Evolutionary conservation across 2,329 filamentous ascomycete genomes (phyloP), one percentile per base, ranked within the genome.

Genomic region (Emergomyces pasteurianus): DNA sequence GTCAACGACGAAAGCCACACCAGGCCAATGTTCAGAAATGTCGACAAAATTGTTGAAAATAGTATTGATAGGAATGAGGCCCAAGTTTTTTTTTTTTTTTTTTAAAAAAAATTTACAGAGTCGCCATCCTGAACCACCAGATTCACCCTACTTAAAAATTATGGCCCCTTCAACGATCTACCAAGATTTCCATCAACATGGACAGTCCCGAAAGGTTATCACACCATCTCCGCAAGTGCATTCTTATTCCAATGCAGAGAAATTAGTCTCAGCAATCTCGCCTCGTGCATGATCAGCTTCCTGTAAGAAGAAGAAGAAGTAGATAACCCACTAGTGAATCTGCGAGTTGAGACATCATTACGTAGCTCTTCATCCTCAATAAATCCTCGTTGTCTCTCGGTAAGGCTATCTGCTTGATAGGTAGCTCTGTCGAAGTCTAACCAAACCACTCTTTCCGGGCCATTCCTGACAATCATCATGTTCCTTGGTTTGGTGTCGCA

Each of bases 401-500:
- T 62, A 31, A 62, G 38, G 38, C 36, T 28, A 43, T 55, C 47
- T 47, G 36, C 50, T 8, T 55, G 16, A 50, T 62, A 62, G 23
- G 60, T 62, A 21, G 60, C 60, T 40, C 58, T 47, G 28, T 56
- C 34, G 18, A 62, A 62, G 36, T 62, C 58, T 42, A 62, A 60
- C 64, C 66, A 67, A 21, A 66, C n/a, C 5, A 61, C 63, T 42
- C 64, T 61, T 21, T 65, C 63, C 0, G 63, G 55, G 34, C 63
- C 59, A 50, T 58, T 43, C n/a, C 59, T 55, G 16, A 65, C 28
- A 38, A 65, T 46, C 38, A 71, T 66, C 55, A 71, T 67, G 59
- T 69, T 68, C 47, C 65, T 68, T 1, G 69, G 67, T 31, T 69
- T 65, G 3, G 69, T 59, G 60, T 70, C 67, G 42, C 58, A 58